A percentile compares a stretch with the other conserved stretches of the same genome.
phyloP scores from a whole-genome alignment of 1,284 basidiomycete genomes.

The Naganishia liquefaciens region DNA sequence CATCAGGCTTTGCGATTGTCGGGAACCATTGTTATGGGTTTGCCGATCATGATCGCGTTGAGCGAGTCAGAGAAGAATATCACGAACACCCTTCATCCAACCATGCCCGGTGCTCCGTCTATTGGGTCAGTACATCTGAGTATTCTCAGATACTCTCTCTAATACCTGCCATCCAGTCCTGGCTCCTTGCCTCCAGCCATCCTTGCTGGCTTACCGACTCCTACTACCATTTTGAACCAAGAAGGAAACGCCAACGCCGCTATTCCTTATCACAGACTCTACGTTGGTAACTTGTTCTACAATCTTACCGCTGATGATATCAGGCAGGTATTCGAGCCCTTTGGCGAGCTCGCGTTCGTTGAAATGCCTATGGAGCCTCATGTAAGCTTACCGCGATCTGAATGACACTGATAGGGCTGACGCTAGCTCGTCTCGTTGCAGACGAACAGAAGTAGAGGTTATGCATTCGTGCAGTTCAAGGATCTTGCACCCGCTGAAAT shows the following conservation, averaged over 20 bases:
- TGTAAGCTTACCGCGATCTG: conserved; percentile 11
- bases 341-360: conserved; percentile 95
- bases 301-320: conserved; percentile 94
- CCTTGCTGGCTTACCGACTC: conserved; percentile 39
- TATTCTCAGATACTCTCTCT: conserved; percentile 27
- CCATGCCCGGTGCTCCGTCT: conserved; percentile 50
- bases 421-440: conserved; percentile 12
- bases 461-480: conserved; percentile 97
- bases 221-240: conserved; percentile 48
- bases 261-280: conserved; percentile 69
- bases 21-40: conserved; percentile 94
- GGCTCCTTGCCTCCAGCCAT: conserved; percentile 37
- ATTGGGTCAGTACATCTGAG: conserved; percentile 58
- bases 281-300: conserved; percentile 94
- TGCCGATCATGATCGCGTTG: conserved; percentile 92
- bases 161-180: conserved; percentile 58
- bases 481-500: conserved; percentile 87
- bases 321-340: conserved; percentile 97
- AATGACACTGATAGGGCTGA: background rate
- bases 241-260: conserved; percentile 52
- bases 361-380: conserved; percentile 88
- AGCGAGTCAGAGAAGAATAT: conserved; percentile 94
- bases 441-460: conserved; percentile 94
- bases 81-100: conserved; percentile 54
- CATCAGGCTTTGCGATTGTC: conserved; percentile 83